Percentiles rank a stretch among this genome's conserved stretches.
These are phyloP conservation scores for Hebeloma cylindrosporum DNA, from an alignment of 768 basidiomycete genomes.

Conservation along the genomic window DNA sequence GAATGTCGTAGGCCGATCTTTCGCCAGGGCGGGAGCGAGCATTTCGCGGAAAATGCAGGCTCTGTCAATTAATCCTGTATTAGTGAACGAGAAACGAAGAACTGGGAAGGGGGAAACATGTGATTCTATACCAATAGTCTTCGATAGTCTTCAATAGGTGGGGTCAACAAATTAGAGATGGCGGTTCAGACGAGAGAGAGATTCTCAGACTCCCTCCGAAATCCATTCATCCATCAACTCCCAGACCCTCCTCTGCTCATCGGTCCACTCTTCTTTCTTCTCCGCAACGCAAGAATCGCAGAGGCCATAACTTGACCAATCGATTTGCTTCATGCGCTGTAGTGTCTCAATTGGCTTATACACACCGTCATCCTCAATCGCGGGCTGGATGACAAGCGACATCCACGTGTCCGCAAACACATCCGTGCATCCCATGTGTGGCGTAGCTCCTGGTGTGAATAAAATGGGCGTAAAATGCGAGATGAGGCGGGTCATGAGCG, in stretches of 20 bases:
- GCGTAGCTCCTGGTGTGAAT: slow-evolving; percentile 68
- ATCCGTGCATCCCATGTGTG: slow-evolving; percentile 75
- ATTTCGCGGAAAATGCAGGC: background rate
- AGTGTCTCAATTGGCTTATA: slow-evolving; percentile 74
- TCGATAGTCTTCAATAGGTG: no score
- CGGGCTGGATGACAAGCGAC: slow-evolving; percentile 64
- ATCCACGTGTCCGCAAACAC: slow-evolving; percentile 74
- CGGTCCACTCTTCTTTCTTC: slow-evolving; percentile 66
- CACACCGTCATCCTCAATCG: slow-evolving; percentile 59
- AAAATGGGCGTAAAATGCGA: slow-evolving; percentile 69
- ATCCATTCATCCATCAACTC: slow-evolving; percentile 61
- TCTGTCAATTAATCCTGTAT: background rate
- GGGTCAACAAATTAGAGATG: slow-evolving; percentile 4
- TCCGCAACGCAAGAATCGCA: slow-evolving; percentile 57
- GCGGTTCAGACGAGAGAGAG: no score
- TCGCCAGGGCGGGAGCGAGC: no score
- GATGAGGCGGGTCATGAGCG: slow-evolving; percentile 56
- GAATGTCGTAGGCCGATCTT: no score
- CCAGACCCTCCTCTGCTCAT: slow-evolving; percentile 63
- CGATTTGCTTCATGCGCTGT: slow-evolving; percentile 52
- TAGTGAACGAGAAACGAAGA: background rate
- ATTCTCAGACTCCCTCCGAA: no score
- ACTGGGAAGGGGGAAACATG: no score
- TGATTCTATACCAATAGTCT: no score
- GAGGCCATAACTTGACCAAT: slow-evolving; percentile 60